Evolutionary conservation across 257 asterid genomes (phyloP).

Genomic region (Gentiana macrophylla): DNA sequence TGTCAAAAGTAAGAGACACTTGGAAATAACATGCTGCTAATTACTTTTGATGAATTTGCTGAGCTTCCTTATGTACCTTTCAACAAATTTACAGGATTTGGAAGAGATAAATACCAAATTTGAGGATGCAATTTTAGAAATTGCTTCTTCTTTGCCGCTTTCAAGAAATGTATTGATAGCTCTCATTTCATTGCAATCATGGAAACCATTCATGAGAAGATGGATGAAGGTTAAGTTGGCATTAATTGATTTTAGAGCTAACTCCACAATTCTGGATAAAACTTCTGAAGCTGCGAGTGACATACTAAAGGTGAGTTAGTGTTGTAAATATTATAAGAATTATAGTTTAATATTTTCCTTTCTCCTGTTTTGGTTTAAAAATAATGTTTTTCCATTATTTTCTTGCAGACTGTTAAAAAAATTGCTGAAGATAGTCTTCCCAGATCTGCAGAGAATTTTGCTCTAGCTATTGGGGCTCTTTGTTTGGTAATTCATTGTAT

Average conservation of each 20-base stretch:
- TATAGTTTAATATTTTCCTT: not conserved
- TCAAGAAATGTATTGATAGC: conserved; percentile 79
- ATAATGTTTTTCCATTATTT: conserved; percentile 7
- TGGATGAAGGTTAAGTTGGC: conserved; percentile 74
- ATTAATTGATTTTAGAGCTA: conserved; percentile 50
- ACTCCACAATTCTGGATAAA: conserved; percentile 42
- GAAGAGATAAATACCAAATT: conserved; percentile 51
- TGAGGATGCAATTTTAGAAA: conserved; percentile 56
- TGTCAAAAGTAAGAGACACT: conserved; percentile 45
- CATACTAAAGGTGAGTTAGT: conserved; percentile 59
- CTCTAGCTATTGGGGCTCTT: conserved; percentile 81
- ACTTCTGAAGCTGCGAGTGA: conserved; percentile 61
- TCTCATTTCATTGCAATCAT: conserved; percentile 76
- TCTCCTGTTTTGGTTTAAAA: conserved; percentile 2
- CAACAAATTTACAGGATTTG: conserved; percentile 29
- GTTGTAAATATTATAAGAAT: conserved; percentile 3
- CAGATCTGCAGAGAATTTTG: conserved; percentile 79
- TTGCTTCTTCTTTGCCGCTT: conserved; percentile 71
- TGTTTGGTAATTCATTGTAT: conserved; percentile 45
- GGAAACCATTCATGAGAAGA: conserved; percentile 91
- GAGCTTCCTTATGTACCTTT: conserved; percentile 13
- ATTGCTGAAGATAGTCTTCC: conserved; percentile 67
- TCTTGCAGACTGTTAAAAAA: conserved; percentile 48
- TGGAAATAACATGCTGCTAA: conserved; percentile 1
- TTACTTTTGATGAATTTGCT: conserved; percentile 7